These are phyloP conservation scores for Lactifluus rugatus DNA, from an alignment of 768 basidiomycete species.

Conservation along the genomic window DNA sequence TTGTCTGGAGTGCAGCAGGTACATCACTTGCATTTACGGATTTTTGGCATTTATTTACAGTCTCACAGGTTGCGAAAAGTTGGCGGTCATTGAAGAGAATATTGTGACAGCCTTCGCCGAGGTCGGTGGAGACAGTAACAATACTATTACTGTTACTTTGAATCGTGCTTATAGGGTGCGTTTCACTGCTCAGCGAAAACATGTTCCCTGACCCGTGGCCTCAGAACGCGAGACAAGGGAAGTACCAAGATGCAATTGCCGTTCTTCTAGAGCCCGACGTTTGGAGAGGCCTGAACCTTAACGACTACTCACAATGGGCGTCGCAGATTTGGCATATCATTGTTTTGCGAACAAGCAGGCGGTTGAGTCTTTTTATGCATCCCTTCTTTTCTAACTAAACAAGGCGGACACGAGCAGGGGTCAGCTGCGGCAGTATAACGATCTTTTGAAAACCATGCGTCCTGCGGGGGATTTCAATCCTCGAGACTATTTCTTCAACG, in stretches of 20 bases:
- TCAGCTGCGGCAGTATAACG: slow-evolving; percentile 54
- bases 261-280: slow-evolving; percentile 57
- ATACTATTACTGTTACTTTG: slow-evolving; percentile 46
- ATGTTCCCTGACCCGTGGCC: background rate
- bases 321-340: slow-evolving; percentile 71
- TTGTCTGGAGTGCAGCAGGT: slow-evolving; percentile 68
- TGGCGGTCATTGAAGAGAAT: slow-evolving; percentile 59
- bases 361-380: slow-evolving; percentile 31
- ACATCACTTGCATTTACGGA: slow-evolving; percentile 10
- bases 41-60: slow-evolving; percentile 13
- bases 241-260: slow-evolving; percentile 50
- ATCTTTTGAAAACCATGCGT: slow-evolving; percentile 50
- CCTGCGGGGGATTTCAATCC: slow-evolving; percentile 46
- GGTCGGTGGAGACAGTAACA: slow-evolving; percentile 48
- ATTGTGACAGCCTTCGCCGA: slow-evolving; percentile 60
- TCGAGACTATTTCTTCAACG: slow-evolving; percentile 48
- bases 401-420: slow-evolving; percentile 34
- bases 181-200: background rate
- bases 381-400: background rate
- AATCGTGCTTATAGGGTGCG: slow-evolving; percentile 62
- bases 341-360: slow-evolving; percentile 54
- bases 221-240: slow-evolving; percentile 62
- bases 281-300: slow-evolving; percentile 57
- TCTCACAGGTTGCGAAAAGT: slow-evolving; percentile 48
- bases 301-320: slow-evolving; percentile 66